Evolutionary conservation across 2,329 filamentous ascomycete species (phyloP).

Genomic region (Phoma sp.): DNA sequence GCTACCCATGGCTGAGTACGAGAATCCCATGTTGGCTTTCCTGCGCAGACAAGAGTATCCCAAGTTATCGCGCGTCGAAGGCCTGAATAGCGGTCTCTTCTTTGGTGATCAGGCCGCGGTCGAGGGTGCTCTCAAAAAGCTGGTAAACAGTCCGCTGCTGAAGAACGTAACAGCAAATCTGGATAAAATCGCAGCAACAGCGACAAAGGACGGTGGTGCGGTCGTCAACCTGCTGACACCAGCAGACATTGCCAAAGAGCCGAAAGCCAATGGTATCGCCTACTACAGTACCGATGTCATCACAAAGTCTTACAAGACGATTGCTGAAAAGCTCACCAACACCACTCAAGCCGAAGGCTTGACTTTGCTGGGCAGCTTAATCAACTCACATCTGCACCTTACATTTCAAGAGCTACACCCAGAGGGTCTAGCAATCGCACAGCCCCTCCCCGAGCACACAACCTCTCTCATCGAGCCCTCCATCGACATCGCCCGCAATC

Average conservation of each 20-base stretch:
- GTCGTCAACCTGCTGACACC: constrained; percentile 62
- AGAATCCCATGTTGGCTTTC: constrained; percentile 73
- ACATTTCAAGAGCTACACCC: constrained; percentile 83
- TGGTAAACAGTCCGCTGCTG: constrained; percentile 58
- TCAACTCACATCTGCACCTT: constrained; percentile 83
- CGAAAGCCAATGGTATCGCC: constrained; percentile 70
- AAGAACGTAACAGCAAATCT: constrained; percentile 63
- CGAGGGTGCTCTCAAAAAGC: constrained; percentile 50
- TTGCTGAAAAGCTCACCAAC: constrained; percentile 67
- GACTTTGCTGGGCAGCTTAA: constrained; percentile 70
- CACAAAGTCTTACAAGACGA: constrained; percentile 66
- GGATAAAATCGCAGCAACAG: constrained; percentile 63
- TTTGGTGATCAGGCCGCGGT: constrained; percentile 66
- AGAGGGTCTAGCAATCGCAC: constrained; percentile 78
- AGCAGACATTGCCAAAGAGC: constrained; percentile 69
- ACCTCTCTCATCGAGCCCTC: constrained; percentile 74
- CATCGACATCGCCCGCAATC: constrained; percentile 71
- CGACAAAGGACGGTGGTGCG: constrained; percentile 60
- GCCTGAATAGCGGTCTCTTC: constrained; percentile 73
- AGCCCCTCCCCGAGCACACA: constrained; percentile 77
- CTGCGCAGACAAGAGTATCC: constrained; percentile 79
- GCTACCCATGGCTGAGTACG: constrained; percentile 79
- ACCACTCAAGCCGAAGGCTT: constrained; percentile 65
- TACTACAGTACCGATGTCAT: constrained; percentile 74
- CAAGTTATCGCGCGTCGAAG: constrained; percentile 74